Evolutionary conservation across 768 basidiomycete genomes (phyloP), one percentile per base, ranked within the genome.

Genomic region (Tubosaeta brunneosetosa): DNA sequence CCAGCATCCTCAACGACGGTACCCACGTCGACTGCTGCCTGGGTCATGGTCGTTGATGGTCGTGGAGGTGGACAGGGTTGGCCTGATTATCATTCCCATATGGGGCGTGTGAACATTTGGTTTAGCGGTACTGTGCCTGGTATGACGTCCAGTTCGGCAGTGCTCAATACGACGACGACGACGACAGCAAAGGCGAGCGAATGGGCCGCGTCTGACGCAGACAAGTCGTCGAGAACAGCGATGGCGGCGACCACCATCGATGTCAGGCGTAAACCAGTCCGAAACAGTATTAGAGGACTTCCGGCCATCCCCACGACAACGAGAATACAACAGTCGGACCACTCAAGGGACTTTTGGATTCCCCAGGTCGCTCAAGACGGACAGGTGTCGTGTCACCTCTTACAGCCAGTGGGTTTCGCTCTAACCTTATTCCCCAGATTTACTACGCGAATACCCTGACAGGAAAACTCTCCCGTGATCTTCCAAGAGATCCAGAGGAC

Each of bases 361-460:
- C 94, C 94, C 10, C 82, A 86, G 62, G 82, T 95, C 45, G 85
- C 88, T 2, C 68, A 77, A 13, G 81, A 87, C 56, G 90, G 91
- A 54, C 89, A 90, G 81, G 92, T 93, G 61, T 58, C 75, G 68
- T 52, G 32, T 29, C 46, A 17, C 51, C 50, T 54, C 52, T 37
- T 4, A 31, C 22, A 29, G 14, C 10, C n/a, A n/a, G n/a, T 45
- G 47, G 43, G n/a, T 5, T 27, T n/a, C 19, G 25, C 9, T 29
- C 19, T 31, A 26, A 55, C 33, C 13, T 13, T 19, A 4, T 13
- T 3, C 22, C 29, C 34, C 50, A 97, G 94, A 92, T 98, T 64
- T 94, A 84, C 74, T 98, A 97, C 72, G 82, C 88, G 58, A 97
- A 97, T 64, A 91, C 91, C 3, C 72, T 86, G 61, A 91, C 88